Evolutionary conservation across 1,284 basidiomycete genomes (phyloP).

Genomic region (Somion occarium): DNA sequence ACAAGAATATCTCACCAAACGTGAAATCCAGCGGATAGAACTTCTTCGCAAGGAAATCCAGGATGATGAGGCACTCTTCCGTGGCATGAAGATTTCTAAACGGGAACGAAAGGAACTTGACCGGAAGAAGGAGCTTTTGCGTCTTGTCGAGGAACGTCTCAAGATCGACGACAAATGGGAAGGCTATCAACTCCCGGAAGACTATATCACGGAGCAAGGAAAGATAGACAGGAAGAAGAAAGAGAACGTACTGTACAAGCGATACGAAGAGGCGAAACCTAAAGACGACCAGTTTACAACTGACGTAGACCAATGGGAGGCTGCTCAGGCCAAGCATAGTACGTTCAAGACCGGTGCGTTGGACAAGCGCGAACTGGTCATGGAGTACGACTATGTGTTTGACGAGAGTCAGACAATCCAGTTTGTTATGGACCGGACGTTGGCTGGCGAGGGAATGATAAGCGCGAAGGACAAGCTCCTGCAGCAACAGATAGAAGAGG

Average conservation of each 20-base stretch:
- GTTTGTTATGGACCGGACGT: constrained; percentile 84
- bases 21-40: constrained; percentile 95
- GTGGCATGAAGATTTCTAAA: constrained; percentile 85
- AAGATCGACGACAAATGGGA: constrained; percentile 93
- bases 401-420: constrained; percentile 96
- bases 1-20: constrained; percentile 93
- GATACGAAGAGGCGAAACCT: constrained; percentile 89
- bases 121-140: constrained; percentile 89
- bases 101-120: constrained; percentile 80
- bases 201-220: constrained; percentile 98
- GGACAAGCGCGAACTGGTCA: constrained; percentile 79
- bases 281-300: constrained; percentile 92
- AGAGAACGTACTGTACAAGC: constrained; percentile 87
- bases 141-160: constrained; percentile 89
- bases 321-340: constrained; percentile 85
- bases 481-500: constrained; percentile 86
- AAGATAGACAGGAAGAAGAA: constrained; percentile 98
- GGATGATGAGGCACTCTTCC: constrained; percentile 87
- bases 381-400: constrained; percentile 96
- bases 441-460: constrained; percentile 68
- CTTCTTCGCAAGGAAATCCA: constrained; percentile 89
- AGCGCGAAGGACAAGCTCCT: constrained; percentile 86
- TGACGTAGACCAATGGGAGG: constrained; percentile 96
- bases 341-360: constrained; percentile 86
- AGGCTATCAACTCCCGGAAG: constrained; percentile 92